Conservation (phyloP, 2,329 filamentous ascomycete genomes). For the Alternaria ventricosa region DNA sequence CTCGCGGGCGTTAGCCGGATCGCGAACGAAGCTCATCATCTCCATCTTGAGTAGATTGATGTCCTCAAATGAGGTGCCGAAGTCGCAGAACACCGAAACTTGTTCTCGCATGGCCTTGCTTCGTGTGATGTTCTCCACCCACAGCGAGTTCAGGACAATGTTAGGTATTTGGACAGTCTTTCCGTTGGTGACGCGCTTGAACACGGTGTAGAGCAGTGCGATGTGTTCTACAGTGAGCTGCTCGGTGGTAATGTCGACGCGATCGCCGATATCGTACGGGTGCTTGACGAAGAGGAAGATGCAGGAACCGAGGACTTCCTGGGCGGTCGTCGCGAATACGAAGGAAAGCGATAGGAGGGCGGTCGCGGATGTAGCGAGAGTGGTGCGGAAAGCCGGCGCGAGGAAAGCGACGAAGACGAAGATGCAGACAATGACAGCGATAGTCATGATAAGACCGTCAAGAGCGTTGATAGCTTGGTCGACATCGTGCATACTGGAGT, state of each 20-base stretch:
- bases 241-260: constrained; percentile 78
- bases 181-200: constrained; percentile 81
- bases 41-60: constrained; percentile 84
- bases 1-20: constrained; percentile 86
- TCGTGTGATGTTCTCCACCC: constrained; percentile 92
- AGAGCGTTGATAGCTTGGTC: constrained; percentile 91
- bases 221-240: constrained; percentile 89
- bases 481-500: constrained; percentile 95
- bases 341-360: constrained; percentile 95
- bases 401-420: constrained; percentile 92
- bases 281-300: constrained; percentile 99
- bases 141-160: constrained; percentile 87
- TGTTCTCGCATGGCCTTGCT: constrained; percentile 91
- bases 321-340: constrained; percentile 87
- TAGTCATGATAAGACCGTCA: constrained; percentile 81
- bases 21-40: constrained; percentile 82
- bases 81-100: constrained; percentile 79
- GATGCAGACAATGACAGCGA: constrained; percentile 80
- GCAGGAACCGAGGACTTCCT: constrained; percentile 96
- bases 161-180: constrained; percentile 87
- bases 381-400: constrained; percentile 82
- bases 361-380: constrained; percentile 87
- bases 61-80: constrained; percentile 87
- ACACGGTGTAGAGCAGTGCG: constrained; percentile 90
- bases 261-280: constrained; percentile 93